Evolutionary conservation across 1,284 basidiomycete species (phyloP), one percentile per base, ranked within the genome.

Genomic region (Microbotryum saponariae): DNA sequence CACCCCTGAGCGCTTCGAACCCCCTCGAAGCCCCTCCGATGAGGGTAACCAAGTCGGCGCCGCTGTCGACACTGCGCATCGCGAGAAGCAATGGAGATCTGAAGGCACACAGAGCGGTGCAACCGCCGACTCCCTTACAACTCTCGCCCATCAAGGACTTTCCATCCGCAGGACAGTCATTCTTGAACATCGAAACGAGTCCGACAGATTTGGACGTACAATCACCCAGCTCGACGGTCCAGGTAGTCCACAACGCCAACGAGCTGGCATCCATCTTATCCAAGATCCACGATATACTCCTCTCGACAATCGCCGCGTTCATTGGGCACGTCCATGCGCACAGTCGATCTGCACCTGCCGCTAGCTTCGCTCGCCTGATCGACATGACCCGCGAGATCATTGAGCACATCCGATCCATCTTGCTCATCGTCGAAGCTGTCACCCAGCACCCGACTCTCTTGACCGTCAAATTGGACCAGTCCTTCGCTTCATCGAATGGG

Each of bases 281-380:
- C 47, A 70, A 59, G 51, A 65, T 89, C 12, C 90, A 94, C 74
- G 91, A 94, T 72, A 84, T 88, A 63, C 87, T 96, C 67, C 79
- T 97, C 8, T 94, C 91, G 6, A 89, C 90, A 20, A 91, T 97
- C 71, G 93, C 94, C 14, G 92, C 92, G 3, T 93, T 98, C 75
- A 94, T 98, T 71, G 93, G 93, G 1, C 92, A 97, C 72, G 88
- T 91, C 1, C 93, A 98, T 73, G 89, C 89, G 18, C 90, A 97
- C 78, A 87, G 89, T 21, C 85, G 88, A 57, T 88, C 88, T 21
- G 91, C 96, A 75, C 70, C 72, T 1, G 89, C 92, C 0, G 90
- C 91, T 9, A 89, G 86, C 65, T 94, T 91, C 45, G 91, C 91
- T 0, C 87, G 92, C 70, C 82, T 97, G 20, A 92, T 97, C 74